A percentile compares a stretch with the other conserved stretches of the same genome.
phyloP scores from a whole-genome alignment of 2,329 filamentous ascomycete genomes.

The Botrytis fragariae region DNA sequence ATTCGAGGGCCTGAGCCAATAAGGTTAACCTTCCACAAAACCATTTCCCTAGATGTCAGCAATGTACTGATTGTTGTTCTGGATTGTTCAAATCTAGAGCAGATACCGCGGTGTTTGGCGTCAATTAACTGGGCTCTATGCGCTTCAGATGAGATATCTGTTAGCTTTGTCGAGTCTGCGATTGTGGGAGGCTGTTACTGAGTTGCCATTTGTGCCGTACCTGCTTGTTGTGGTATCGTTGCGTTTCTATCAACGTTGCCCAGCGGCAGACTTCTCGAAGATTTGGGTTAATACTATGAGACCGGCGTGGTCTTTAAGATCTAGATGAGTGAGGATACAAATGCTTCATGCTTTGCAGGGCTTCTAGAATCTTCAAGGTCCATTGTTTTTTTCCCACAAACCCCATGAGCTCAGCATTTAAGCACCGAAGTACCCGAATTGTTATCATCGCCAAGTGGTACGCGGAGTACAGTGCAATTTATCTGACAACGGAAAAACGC shows the following conservation, averaged over 20 bases:
- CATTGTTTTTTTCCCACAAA: neutral
- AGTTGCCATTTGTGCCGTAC: neutral
- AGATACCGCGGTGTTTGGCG: neutral
- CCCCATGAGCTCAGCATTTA: neutral
- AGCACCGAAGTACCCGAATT: neutral
- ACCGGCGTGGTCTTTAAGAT: neutral
- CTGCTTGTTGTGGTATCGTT: neutral
- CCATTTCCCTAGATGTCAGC: neutral
- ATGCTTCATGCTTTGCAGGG: neutral
- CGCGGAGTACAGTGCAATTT: neutral
- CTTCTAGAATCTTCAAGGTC: neutral
- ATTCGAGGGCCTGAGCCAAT: neutral
- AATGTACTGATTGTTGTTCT: neutral
- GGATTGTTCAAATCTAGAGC: neutral
- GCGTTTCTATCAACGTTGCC: neutral
- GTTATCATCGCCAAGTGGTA: neutral
- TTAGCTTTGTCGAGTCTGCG: neutral
- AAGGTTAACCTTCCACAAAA: neutral
- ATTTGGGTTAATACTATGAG: neutral
- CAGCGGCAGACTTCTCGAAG: neutral
- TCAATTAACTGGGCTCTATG: neutral
- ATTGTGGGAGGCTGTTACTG: neutral
- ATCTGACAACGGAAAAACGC: neutral
- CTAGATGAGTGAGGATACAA: neutral
- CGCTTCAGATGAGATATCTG: neutral